Evolutionary conservation across 2,329 filamentous ascomycete species (phyloP), one percentile per base, ranked within the genome.

Genomic region (Colletotrichum simmondsii): DNA sequence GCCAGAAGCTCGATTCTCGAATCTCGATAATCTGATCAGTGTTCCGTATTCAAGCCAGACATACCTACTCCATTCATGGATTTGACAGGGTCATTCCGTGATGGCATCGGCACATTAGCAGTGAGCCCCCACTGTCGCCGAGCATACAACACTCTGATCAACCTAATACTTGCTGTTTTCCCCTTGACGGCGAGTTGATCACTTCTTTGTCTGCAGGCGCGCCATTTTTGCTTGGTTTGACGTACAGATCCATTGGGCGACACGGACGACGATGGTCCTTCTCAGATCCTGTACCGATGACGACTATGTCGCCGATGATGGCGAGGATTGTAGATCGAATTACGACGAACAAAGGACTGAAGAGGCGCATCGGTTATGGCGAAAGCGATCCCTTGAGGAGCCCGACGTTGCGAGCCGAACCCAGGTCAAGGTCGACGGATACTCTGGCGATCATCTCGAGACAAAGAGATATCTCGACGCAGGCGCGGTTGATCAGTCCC

Each of bases 401-500:
- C 24, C 22, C 59, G n/a, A 57, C 46, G 60, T 65, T 65, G 46
- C 32, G 32, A 69, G 42, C 12, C 37, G 35, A 46, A 28, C 26
- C 28, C 35, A 46, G 35, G 26, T 16, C 24, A 22, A n/a, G 10
- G 30, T 54, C 3, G 26, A n/a, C 42, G 53, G 42, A 52, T 22
- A 24, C 11, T 49, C 22, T 32, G 12, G 57, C 32, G 46, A 70
- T 72, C 66, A 24, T 52, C 54, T 56, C 16, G 24, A n/a, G 32
- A 72, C 70, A 72, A 72, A 72, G 69, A 63, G 42, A 10, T 7
- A 30, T 53, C 16, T 28, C 37, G 10, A 58, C 30, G 10, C 16
- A 28, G 24, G 24, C 22, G 26, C 32, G 46, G 66, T 49, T n/a
- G 32, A 70, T 61, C 60, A 37, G 30, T 46, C 54, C 54, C 14